Percentiles rank a stretch among this genome's conserved stretches.
Evolutionary conservation across 208 protist genomes (phyloP).

Genomic region (Histomonas meleagridis): DNA sequence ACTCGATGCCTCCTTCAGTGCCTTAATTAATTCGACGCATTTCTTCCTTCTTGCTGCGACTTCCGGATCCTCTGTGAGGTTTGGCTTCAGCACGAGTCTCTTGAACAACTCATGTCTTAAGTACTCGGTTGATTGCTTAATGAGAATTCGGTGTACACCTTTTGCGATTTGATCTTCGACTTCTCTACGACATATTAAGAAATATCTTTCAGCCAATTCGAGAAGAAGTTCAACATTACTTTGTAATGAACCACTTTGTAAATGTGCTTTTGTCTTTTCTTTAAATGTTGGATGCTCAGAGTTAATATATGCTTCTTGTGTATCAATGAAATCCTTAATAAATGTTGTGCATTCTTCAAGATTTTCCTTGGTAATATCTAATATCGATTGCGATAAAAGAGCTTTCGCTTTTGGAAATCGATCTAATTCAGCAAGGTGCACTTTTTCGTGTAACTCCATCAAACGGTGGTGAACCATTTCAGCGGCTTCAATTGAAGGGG

Average conservation of each 20-base stretch:
- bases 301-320: background rate
- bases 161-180: background rate
- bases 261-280: background rate
- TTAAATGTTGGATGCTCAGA: background rate
- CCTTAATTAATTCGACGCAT: slow-evolving; percentile 44
- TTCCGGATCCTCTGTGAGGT: slow-evolving; percentile 46
- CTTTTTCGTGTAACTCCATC: background rate
- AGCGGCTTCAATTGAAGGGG: background rate
- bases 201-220: background rate
- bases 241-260: background rate
- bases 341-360: background rate
- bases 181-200: background rate
- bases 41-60: slow-evolving; percentile 46
- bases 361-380: background rate
- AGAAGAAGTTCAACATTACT: background rate
- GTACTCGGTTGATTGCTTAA: background rate
- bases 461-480: background rate
- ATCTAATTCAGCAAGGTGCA: background rate
- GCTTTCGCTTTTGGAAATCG: background rate
- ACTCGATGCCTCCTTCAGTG: slow-evolving; percentile 42
- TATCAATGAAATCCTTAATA: background rate
- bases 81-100: background rate
- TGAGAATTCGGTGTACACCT: background rate
- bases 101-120: background rate
- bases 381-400: background rate